Evolutionary conservation across 2,329 filamentous ascomycete species (phyloP).

Genomic region (Trichophaea hybrida): DNA sequence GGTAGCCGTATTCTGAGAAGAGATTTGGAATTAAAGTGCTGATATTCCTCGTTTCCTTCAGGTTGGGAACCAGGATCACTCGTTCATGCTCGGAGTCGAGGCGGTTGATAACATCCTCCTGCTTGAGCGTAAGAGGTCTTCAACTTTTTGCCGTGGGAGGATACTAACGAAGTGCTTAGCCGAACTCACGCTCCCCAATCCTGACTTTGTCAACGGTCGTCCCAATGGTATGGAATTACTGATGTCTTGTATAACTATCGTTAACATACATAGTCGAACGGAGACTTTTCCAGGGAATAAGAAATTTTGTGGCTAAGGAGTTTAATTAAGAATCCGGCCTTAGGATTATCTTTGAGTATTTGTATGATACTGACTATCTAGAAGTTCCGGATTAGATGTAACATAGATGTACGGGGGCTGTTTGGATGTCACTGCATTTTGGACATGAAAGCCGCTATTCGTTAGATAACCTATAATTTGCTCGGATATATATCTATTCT

Average conservation of each 20-base stretch:
- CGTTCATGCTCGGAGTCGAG: constrained; percentile 93
- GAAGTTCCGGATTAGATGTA: too few species aligned
- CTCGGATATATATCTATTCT: too few species aligned
- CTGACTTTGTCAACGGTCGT: constrained; percentile 71
- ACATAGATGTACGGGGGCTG: too few species aligned
- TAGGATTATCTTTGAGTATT: too few species aligned
- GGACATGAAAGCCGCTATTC: too few species aligned
- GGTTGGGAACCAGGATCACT: constrained; percentile 86
- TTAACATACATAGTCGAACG: constrained; percentile 25
- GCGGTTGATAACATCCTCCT: constrained; percentile 70
- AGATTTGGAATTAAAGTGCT: not conserved
- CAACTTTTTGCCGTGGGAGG: not conserved
- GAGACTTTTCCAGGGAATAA: not conserved
- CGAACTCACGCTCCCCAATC: constrained; percentile 41
- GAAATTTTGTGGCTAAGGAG: not conserved
- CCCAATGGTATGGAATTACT: constrained; percentile 29
- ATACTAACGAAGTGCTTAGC: not conserved
- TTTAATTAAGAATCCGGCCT: not conserved
- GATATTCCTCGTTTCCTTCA: constrained; percentile 16
- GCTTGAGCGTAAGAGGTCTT: constrained; percentile 43
- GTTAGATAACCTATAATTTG: too few species aligned
- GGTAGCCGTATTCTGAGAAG: constrained; percentile 33
- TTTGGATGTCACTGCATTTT: too few species aligned
- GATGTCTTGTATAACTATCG: constrained; percentile 24
- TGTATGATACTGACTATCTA: too few species aligned